These are phyloP conservation scores for Cercospora beticola DNA, from an alignment of 2,329 filamentous ascomycete genomes.

Conservation along the genomic window DNA sequence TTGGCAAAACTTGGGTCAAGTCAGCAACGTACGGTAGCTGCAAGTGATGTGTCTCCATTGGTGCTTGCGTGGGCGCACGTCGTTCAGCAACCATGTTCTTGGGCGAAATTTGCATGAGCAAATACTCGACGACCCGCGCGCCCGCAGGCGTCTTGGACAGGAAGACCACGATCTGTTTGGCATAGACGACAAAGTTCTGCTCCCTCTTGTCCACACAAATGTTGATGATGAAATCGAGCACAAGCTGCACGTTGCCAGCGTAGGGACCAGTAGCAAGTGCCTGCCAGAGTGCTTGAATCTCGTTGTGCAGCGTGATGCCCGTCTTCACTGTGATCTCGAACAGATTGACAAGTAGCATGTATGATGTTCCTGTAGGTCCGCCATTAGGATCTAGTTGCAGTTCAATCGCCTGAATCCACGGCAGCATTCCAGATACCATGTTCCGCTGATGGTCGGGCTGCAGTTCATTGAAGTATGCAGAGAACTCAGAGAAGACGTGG, in stretches of 20 bases:
- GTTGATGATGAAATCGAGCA: slow-evolving; percentile 94
- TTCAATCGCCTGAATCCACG: slow-evolving; percentile 94
- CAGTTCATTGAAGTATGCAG: slow-evolving; percentile 85
- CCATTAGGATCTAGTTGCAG: slow-evolving; percentile 89
- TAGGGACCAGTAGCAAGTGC: slow-evolving; percentile 90
- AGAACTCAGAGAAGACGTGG: slow-evolving; percentile 93
- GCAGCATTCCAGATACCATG: slow-evolving; percentile 88
- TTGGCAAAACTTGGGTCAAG: slow-evolving; percentile 71
- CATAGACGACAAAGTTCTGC: slow-evolving; percentile 97
- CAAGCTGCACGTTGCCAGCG: slow-evolving; percentile 87
- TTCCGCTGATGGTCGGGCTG: slow-evolving; percentile 83
- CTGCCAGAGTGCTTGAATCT: slow-evolving; percentile 97
- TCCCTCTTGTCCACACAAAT: slow-evolving; percentile 90
- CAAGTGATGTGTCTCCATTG: slow-evolving; percentile 69
- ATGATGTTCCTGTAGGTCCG: slow-evolving; percentile 84
- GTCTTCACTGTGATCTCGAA: slow-evolving; percentile 96
- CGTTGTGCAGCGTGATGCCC: slow-evolving; percentile 84
- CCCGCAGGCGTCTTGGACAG: slow-evolving; percentile 82
- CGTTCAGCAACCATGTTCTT: slow-evolving; percentile 98
- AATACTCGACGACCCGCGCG: slow-evolving; percentile 89
- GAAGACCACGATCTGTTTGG: slow-evolving; percentile 97
- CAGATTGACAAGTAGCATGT: slow-evolving; percentile 90
- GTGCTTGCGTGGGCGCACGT: slow-evolving; percentile 64
- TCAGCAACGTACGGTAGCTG: slow-evolving; percentile 79
- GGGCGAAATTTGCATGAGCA: slow-evolving; percentile 85